phyloP scores from a whole-genome alignment of 2,329 filamentous ascomycete species.

The Xylariaceae sp. region DNA sequence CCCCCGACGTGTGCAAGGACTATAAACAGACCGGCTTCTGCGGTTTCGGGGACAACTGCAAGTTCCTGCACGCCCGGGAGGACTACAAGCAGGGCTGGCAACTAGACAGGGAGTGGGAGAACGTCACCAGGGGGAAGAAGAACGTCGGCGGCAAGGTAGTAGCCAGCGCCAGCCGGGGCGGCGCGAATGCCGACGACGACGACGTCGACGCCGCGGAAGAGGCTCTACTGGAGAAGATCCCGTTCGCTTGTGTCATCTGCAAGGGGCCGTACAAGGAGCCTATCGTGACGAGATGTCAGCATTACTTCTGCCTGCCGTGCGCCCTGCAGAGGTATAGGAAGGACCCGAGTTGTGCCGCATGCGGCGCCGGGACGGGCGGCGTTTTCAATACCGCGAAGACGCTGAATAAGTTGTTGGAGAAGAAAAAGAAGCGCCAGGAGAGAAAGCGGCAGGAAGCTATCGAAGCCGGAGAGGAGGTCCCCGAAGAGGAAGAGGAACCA shows the following conservation, averaged over 20 bases:
- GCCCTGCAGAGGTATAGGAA: constrained; percentile 85
- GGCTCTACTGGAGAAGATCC: constrained; percentile 77
- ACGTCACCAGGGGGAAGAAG: constrained; percentile 72
- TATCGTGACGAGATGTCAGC: constrained; percentile 85
- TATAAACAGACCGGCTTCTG: constrained; percentile 78
- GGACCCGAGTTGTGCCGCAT: constrained; percentile 84
- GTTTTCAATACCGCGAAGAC: constrained; percentile 89
- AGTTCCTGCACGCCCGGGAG: constrained; percentile 75
- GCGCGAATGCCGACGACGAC: constrained; percentile 41
- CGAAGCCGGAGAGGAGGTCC: constrained; percentile 54
- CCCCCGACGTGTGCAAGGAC: constrained; percentile 94
- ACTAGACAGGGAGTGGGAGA: constrained; percentile 92
- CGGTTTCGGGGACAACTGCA: constrained; percentile 79
- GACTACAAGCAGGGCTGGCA: constrained; percentile 94
- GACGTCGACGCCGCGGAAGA: constrained; percentile 63
- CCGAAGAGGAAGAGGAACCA: constrained; percentile 46
- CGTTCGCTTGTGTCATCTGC: constrained; percentile 89
- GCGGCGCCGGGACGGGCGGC: constrained; percentile 81
- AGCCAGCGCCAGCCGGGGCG: constrained; percentile 57
- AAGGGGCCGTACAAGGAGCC: constrained; percentile 76
- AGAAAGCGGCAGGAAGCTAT: constrained; percentile 58
- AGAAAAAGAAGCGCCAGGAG: constrained; percentile 65
- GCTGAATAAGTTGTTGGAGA: constrained; percentile 77
- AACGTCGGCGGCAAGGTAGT: constrained; percentile 63
- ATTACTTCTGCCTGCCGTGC: constrained; percentile 94